A percentile compares a stretch with the other conserved stretches of the same genome.
Evolutionary conservation across 495 filamentous ascomycete genomes (phyloP).

Genomic region (Aspergillus heteromorphus): DNA sequence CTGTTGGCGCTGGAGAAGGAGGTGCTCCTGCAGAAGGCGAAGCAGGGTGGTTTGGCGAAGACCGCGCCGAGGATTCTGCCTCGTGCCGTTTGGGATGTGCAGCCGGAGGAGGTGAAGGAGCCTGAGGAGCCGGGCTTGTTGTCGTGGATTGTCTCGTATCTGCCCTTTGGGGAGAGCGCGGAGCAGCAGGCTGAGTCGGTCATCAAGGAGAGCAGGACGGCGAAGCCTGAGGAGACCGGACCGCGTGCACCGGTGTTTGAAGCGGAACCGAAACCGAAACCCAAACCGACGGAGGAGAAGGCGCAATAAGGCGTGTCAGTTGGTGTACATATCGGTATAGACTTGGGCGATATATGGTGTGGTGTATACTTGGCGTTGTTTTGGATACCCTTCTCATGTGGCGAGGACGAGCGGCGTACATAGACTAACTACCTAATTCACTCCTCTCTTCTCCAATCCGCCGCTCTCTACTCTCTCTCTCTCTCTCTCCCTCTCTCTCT

Average conservation of each 20-base stretch:
- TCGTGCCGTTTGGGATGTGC: slow-evolving; percentile 40
- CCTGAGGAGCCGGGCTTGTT: slow-evolving; percentile 31
- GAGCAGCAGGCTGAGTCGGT: slow-evolving; percentile 13
- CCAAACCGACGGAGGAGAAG: not conserved
- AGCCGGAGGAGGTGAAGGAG: slow-evolving; percentile 13
- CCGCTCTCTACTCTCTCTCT: too few relatives aligned
- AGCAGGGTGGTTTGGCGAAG: slow-evolving; percentile 28
- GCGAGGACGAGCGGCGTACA: not conserved
- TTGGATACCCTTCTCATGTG: slow-evolving; percentile 17
- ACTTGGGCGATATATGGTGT: not conserved
- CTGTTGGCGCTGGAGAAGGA: slow-evolving; percentile 66
- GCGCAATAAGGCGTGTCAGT: not conserved
- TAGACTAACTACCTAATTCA: slow-evolving; percentile 16
- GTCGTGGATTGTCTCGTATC: slow-evolving; percentile 28
- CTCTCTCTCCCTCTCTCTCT: too few relatives aligned
- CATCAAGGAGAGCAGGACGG: slow-evolving; percentile 8
- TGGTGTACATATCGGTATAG: slow-evolving; percentile 11
- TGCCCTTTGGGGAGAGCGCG: slow-evolving; percentile 22
- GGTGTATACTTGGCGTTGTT: not conserved
- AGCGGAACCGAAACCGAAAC: not conserved
- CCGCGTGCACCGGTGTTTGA: not conserved
- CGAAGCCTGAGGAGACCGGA: not conserved
- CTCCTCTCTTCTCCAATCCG: slow-evolving; percentile 10
- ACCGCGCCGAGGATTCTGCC: slow-evolving; percentile 36
- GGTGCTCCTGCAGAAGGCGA: slow-evolving; percentile 51